phyloP scores from a whole-genome alignment of 2,329 filamentous ascomycete genomes.

The Colletotrichum limetticola region DNA sequence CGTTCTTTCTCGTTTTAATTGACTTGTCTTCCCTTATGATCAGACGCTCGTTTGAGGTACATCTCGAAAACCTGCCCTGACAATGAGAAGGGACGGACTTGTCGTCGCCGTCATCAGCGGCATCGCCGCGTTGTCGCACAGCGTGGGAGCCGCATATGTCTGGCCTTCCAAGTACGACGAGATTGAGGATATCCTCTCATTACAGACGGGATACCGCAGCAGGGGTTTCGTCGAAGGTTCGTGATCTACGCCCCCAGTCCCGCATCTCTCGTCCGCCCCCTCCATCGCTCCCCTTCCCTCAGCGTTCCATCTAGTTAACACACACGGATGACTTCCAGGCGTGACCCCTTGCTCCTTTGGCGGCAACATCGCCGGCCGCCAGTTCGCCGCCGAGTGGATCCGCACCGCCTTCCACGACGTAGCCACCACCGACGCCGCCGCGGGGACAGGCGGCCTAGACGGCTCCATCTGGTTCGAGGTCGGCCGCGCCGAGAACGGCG shows the following conservation, averaged over 20 bases:
- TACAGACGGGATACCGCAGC: conserved; percentile 37
- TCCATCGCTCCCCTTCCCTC: too few relatives aligned
- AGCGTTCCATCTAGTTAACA: too few relatives aligned
- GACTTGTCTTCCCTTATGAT: too few relatives aligned
- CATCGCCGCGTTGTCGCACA: neutral
- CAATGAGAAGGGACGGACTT: conserved; percentile 2
- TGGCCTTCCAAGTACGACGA: conserved; percentile 38
- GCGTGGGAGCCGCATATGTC: conserved; percentile 29
- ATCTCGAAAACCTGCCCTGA: too few relatives aligned
- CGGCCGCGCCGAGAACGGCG: conserved; percentile 42
- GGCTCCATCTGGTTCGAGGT: conserved; percentile 45
- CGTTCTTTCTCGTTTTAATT: neutral
- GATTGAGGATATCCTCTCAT: conserved; percentile 37
- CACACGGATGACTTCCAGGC: neutral
- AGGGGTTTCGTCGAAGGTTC: conserved; percentile 38
- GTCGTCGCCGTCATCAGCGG: neutral
- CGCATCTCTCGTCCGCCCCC: neutral
- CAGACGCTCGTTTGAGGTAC: too few relatives aligned
- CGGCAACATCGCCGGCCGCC: conserved; percentile 37
- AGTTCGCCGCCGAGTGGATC: conserved; percentile 45
- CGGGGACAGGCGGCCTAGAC: conserved; percentile 43
- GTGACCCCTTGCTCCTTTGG: conserved; percentile 38
- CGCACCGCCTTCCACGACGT: conserved; percentile 46
- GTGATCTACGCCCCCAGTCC: neutral
- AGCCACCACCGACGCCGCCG: conserved; percentile 40